Base-by-base conservation (phyloP, 352 stramenopile species). In the Phytophthora palmivora region DNA sequence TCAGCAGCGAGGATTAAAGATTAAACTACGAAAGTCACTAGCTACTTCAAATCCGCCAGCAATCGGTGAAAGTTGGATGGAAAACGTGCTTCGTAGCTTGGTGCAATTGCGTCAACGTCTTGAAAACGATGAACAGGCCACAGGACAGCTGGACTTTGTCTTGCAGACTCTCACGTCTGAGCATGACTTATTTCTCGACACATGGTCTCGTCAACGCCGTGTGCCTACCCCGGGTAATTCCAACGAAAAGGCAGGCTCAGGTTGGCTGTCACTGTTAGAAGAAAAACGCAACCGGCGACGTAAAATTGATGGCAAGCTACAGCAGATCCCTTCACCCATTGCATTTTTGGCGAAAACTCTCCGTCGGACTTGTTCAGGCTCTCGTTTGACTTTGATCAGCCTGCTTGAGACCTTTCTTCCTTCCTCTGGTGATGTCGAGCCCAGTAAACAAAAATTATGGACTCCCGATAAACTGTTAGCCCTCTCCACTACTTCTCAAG, bases 31-130 rank as follows among this genome's bases (percentile, higher is more conserved):
- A n/a, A 59, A 34, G 39, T 7, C 24, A 15, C 42, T 18, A 41
- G 18, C 18, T 6, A 10, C 26, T 8, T 47, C 28, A 6, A 38
- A 69, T n/a, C 39, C 58, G n/a, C 52, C 56, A 12, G 63, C 58
- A 30, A 72, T 84, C 11, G 82, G 79, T n/a, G 82, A 91, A 36
- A 89, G 77, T 50, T 83, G 72, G 61, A 89, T 92, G 83, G 83
- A 89, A 51, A 83, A 88, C 63, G 79, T 92, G 30, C 77, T 90
- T 32, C 78, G 78, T 39, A 81, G 79, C 26, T 61, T 92, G 8
- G 58, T 70, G 22, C 62, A 82, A 37, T 50, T 92, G n/a, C n/a
- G n/a, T n/a, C n/a, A n/a, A n/a, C n/a, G n/a, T n/a, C n/a, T n/a
- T n/a, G n/a, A n/a, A n/a, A 11, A 59, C 21, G 74, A 85, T 21